Base-by-base conservation (phyloP, 345 rosid genomes). In the Firmiana major region DNA sequence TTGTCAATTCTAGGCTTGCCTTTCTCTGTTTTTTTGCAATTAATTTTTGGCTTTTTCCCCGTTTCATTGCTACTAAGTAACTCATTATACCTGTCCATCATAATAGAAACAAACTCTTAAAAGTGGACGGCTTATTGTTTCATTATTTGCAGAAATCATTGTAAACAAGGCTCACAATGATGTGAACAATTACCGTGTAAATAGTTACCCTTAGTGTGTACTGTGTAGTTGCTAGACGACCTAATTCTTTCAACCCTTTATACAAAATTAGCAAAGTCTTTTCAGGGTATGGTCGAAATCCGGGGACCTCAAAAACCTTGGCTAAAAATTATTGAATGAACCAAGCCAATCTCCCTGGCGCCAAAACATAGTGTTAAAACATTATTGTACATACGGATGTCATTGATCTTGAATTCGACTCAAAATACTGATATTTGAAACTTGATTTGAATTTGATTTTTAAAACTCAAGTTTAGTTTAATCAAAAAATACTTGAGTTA, bases 61-160 rank as follows among this genome's bases (percentile, higher is more conserved):
- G 45, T 53, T 54, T 34, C 31, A 54, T 71, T 31, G 45, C 17
- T 45, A 10, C 19, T 36, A 28, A 71, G 19, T 71, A 51, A 51
- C 53, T 51, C 28, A 71, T 28, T 31, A 19, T 11, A 9, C 51
- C 51, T 55, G 74, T 70, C 17, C 0, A 70, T 70, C 31, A 9
- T 70, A 49, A 28, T 19, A 17, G 59, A 71, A 71, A 28, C 43
- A 51, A 31, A 31, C 17, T 6, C 11, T 54, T n/a, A 73, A 73
- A 48, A 73, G 51, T 55, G 28, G 64, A 57, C 36, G 46, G 64
- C 76, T 40, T 49, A 21, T 55, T 13, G 28, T 48, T 57, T 40
- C 76, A 38, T 57, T 73, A 49, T 51, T 73, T 36, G 64, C 49
- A 36, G 9, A 72, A 55, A 54, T 55, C 62, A 54, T 54, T 72